phyloP scores from a whole-genome alignment of 139 green algal species.

The Tetratostichococcus sp. region DNA sequence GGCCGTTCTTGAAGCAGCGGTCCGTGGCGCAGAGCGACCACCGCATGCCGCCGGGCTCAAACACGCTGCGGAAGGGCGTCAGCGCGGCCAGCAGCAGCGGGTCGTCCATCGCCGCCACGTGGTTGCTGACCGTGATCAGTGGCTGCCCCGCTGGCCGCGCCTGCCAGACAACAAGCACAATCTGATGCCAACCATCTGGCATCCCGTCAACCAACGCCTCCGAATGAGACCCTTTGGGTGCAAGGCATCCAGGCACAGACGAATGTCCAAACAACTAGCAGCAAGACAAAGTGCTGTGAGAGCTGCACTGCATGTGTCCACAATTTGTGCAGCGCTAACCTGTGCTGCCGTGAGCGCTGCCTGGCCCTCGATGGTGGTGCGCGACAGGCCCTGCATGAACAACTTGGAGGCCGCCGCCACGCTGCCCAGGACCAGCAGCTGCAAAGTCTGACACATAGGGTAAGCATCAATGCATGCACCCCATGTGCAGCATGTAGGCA shows the following conservation, averaged over 20 bases:
- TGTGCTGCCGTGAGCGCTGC: constrained; percentile 8
- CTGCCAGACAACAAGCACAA: not conserved
- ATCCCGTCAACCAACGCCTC: too few relatives aligned
- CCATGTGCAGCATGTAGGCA: not conserved
- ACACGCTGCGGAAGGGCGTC: constrained; percentile 49
- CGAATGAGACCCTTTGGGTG: not conserved
- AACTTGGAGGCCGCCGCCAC: constrained; percentile 21
- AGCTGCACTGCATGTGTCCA: constrained; percentile 35
- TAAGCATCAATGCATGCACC: not conserved
- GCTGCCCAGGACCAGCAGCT: constrained; percentile 21
- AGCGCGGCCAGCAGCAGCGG: constrained; percentile 72
- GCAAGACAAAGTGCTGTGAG: constrained; percentile 16
- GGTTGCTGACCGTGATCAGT: constrained; percentile 86
- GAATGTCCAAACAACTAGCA: constrained; percentile 33
- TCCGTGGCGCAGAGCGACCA: constrained; percentile 91
- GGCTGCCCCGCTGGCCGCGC: constrained; percentile 25
- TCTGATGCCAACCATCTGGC: not conserved
- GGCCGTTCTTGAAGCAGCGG: constrained; percentile 76
- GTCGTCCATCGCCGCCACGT: constrained; percentile 84
- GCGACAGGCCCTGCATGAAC: constrained; percentile 16
- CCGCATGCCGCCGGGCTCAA: constrained; percentile 33
- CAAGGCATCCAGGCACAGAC: constrained; percentile 38
- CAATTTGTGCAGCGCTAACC: too few relatives aligned
- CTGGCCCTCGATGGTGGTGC: not conserved
- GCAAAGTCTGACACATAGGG: constrained; percentile 1